Conservation (phyloP, 2,329 filamentous ascomycete genomes). For the Colletotrichum tropicicola region DNA sequence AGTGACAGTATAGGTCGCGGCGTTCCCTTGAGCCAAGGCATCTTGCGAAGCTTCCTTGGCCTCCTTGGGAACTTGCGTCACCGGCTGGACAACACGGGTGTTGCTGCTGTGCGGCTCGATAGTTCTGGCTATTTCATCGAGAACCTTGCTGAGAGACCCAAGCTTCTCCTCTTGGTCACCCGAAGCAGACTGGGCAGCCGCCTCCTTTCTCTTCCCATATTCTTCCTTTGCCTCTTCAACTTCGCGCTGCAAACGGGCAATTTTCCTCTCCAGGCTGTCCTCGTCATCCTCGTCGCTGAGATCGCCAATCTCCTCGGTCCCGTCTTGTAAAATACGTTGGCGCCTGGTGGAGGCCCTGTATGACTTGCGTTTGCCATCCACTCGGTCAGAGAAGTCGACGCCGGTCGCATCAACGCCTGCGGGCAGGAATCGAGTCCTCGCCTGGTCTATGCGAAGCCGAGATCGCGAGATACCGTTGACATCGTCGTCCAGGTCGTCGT, state of each 20-base stretch:
- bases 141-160: constrained; percentile 73
- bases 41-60: constrained; percentile 33
- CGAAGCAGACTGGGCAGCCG: constrained; percentile 48
- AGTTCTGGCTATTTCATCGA: constrained; percentile 69
- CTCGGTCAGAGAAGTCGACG: constrained; percentile 90
- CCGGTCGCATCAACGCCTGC: constrained; percentile 78
- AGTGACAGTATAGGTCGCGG: constrained; percentile 67
- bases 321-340: constrained; percentile 69
- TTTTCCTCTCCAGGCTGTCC: constrained; percentile 79
- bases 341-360: constrained; percentile 80
- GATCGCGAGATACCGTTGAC: constrained; percentile 77
- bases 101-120: constrained; percentile 36
- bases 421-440: constrained; percentile 81
- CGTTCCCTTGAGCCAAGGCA: constrained; percentile 24
- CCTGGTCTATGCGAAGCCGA: constrained; percentile 79
- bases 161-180: constrained; percentile 64
- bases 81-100: constrained; percentile 10
- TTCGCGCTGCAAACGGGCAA: constrained; percentile 85
- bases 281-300: constrained; percentile 76
- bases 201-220: constrained; percentile 62
- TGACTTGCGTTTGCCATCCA: constrained; percentile 82
- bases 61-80: constrained; percentile 20
- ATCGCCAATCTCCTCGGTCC: constrained; percentile 75
- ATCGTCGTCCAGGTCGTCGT: constrained; percentile 70
- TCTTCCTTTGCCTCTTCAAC: constrained; percentile 77